phyloP scores from a whole-genome alignment of 2,329 filamentous ascomycete species.

The Massarina eburnea region DNA sequence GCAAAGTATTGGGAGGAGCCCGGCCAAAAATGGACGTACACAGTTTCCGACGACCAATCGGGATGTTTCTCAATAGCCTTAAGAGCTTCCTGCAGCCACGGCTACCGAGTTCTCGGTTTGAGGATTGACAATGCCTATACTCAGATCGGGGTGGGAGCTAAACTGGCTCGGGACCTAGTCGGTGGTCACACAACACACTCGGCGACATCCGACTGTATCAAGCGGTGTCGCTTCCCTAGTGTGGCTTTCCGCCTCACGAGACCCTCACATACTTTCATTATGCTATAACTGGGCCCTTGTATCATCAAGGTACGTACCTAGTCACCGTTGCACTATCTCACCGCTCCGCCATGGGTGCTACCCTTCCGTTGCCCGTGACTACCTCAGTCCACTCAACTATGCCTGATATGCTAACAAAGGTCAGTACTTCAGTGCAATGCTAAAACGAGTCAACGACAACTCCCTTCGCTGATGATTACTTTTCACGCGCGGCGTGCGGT shows the following conservation, averaged over 20 bases:
- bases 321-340: conserved; percentile 22
- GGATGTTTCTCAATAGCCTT: conserved; percentile 28
- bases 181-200: conserved; percentile 21
- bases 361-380: conserved; percentile 8
- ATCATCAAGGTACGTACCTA: conserved; percentile 21
- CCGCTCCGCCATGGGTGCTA: conserved; percentile 22
- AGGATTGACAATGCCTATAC: conserved; percentile 8
- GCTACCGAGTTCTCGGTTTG: conserved; percentile 13
- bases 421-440: background rate
- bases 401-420: background rate
- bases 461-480: background rate
- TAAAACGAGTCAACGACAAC: background rate
- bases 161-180: conserved; percentile 16
- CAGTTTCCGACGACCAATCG: conserved; percentile 19
- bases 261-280: conserved; percentile 14
- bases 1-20: conserved; percentile 21
- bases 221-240: conserved; percentile 9
- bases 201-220: conserved; percentile 24
- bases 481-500: conserved; percentile 7
- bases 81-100: conserved; percentile 17
- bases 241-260: conserved; percentile 18
- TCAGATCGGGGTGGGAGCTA: conserved; percentile 12
- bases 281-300: conserved; percentile 15
- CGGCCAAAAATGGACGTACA: conserved; percentile 8
- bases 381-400: conserved; percentile 3